A percentile compares a stretch with the other conserved stretches of the same genome.
Conservation (phyloP, 768 basidiomycete species). For the Coprinellus micaceus region DNA sequence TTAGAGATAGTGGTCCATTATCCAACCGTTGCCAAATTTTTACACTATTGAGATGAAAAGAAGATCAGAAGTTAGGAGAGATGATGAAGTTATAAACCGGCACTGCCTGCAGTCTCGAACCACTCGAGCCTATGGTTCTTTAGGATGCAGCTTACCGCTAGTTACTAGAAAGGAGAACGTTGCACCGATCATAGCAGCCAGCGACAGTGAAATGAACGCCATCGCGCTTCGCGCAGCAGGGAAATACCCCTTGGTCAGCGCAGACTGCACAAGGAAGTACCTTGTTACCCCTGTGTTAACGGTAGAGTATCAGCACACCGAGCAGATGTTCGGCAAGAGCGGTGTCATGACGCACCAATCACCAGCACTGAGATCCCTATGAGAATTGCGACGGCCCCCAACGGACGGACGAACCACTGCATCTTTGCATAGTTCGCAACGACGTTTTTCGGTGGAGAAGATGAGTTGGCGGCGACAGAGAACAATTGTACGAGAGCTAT, state of each 20-base stretch:
- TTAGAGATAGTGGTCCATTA: too few species aligned
- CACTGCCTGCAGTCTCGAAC: too few species aligned
- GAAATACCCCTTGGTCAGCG: slow-evolving; percentile 48
- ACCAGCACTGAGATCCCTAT: slow-evolving; percentile 45
- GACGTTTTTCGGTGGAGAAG: not conserved
- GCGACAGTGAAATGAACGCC: slow-evolving; percentile 34
- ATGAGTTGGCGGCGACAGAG: slow-evolving; percentile 28
- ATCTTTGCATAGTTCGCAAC: slow-evolving; percentile 16
- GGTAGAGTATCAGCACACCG: not conserved
- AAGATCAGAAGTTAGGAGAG: too few species aligned
- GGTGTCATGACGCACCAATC: slow-evolving; percentile 40
- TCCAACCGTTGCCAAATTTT: too few species aligned
- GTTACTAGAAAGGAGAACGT: slow-evolving; percentile 39
- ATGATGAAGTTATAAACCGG: too few species aligned
- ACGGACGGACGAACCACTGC: slow-evolving; percentile 40
- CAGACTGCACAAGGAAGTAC: slow-evolving; percentile 52
- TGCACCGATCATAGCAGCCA: slow-evolving; percentile 38
- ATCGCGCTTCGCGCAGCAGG: slow-evolving; percentile 49
- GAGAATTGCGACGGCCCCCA: slow-evolving; percentile 48
- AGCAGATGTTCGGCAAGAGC: not conserved
- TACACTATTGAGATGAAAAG: too few species aligned
- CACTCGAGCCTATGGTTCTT: not conserved
- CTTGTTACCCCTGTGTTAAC: slow-evolving; percentile 45
- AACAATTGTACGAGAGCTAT: slow-evolving; percentile 49
- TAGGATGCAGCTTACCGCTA: slow-evolving; percentile 22